Percentiles rank a stretch among this genome's conserved stretches.
phyloP scores from a whole-genome alignment of 2,329 filamentous ascomycete species.

The Beauveria australis region DNA sequence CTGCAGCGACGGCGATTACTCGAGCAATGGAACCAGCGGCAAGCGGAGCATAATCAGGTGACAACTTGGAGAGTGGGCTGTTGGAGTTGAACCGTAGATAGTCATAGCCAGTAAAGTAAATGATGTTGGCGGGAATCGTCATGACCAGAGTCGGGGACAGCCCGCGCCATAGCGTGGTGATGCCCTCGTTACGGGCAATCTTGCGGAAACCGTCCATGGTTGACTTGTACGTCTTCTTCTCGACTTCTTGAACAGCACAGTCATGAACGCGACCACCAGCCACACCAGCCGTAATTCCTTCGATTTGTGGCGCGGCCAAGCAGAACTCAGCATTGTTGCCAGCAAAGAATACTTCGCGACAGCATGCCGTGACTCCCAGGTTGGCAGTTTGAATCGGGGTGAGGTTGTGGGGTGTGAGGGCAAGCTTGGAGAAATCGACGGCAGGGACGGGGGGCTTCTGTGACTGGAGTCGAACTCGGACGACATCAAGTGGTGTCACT shows the following conservation, averaged over 20 bases:
- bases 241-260: constrained; percentile 82
- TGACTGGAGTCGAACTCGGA: constrained; percentile 88
- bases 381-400: constrained; percentile 67
- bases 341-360: constrained; percentile 93
- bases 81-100: constrained; percentile 69
- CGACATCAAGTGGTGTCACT: constrained; percentile 96
- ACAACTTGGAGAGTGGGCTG: constrained; percentile 61
- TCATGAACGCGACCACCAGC: constrained; percentile 51
- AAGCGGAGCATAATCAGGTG: constrained; percentile 69
- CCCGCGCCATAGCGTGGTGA: constrained; percentile 82
- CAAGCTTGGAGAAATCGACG: constrained; percentile 47
- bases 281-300: constrained; percentile 35
- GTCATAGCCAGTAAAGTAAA: constrained; percentile 98
- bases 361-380: constrained; percentile 88
- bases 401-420: constrained; percentile 48
- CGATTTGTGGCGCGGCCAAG: constrained; percentile 57
- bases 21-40: constrained; percentile 72
- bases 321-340: constrained; percentile 78
- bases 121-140: constrained; percentile 91
- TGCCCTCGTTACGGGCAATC: constrained; percentile 87
- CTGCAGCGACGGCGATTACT: constrained; percentile 69
- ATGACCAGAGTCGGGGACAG: constrained; percentile 90
- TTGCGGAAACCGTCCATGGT: constrained; percentile 89
- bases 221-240: constrained; percentile 76
- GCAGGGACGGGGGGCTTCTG: constrained; percentile 49